Evolutionary conservation across 768 basidiomycete species (phyloP), one percentile per base, ranked within the genome.

Genomic region (Trametopsis cervina): DNA sequence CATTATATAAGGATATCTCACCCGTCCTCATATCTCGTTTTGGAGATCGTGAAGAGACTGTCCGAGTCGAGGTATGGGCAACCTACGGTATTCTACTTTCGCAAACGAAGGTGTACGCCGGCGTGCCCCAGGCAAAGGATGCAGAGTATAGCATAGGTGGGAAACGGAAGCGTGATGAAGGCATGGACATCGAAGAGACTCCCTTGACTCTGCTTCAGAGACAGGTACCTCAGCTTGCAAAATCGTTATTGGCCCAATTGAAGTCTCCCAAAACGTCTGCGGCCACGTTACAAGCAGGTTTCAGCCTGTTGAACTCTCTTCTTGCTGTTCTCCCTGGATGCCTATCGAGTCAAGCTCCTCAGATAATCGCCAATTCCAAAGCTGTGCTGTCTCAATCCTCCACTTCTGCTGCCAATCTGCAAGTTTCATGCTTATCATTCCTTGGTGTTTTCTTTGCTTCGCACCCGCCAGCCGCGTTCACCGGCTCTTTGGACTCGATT

Each of bases 1-100:
- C 81, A 2, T 75, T 95, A 43, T 96, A 91, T 71, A 85, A 80
- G 58, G 78, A 80, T 6, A 83, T 96, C 10, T 89, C 92, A 2
- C 92, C 92, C 0, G 77, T 89, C 7, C 74, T 99, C 43, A 92
- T 96, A 48, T 84, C 90, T 2, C 79, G 95, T 25, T 94, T 98
- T 55, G 83, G 82, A 35, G 96, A 99, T 63, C 84, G 96, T 38
- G 96, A 99, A 67, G 87, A 93, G 59, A 95, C 89, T 3, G 96
- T 98, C 24, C 79, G 88, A 25, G 69, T 96, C 23, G 96, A 99
- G 63, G 75, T 98, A 13, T 94, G 95, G 85, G 73, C 83, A 0
- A 85, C 95, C 0, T 94, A 94, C 60, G 78, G 76, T 26, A 69
- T 76, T 0, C 75, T 99, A 10, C 75, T 99, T 35, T 86, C 76